Evolutionary conservation across 345 rosid genomes (phyloP), one percentile per base, ranked within the genome.

Genomic region (Eucalyptus shirleyi): DNA sequence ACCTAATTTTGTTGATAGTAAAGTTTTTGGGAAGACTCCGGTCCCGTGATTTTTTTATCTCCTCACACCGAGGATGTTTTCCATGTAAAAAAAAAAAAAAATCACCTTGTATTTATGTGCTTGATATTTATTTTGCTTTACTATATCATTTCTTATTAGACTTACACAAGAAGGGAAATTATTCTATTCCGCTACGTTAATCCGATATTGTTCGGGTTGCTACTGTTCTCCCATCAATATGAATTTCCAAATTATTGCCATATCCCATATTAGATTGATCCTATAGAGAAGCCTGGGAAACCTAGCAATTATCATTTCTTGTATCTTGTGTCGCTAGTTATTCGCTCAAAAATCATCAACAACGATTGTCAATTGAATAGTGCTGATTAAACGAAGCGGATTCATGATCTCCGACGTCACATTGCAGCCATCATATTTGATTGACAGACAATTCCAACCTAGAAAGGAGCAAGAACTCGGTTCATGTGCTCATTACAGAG

Each of bases 201-300:
- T 19, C 0, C 0, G 5, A 53, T 53, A 19, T 53, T 53, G 0
- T 53, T 19, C 1, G 2, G 26, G 11, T 53, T 53, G 59, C 11
- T 4, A 19, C 0, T 53, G 26, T 19, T 53, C 59, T 53, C 26
- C 5, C 11, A 53, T 8, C 5, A 53, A 53, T 53, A 16, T 65
- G 40, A 2, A 67, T 34, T 69, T 34, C 3, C 26, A 34, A 34
- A 32, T 69, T 34, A 17, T 21, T 9, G 24, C 24, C 44, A 34
- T 69, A 69, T 34, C 44, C 14, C 21, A 34, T 15, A 65, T n/a
- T 16, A n/a, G 37, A 65, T 65, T 65, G 37, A 65, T n/a, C 18
- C 45, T 19, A 37, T 37, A 77, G 42, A 40, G 83, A 37, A 11
- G 47, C 42, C 16, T 8, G 6, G 37, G 16, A 16, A n/a, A 65